phyloP scores from a whole-genome alignment of 2,329 filamentous ascomycete genomes.

The Ambrosiella xylebori region DNA sequence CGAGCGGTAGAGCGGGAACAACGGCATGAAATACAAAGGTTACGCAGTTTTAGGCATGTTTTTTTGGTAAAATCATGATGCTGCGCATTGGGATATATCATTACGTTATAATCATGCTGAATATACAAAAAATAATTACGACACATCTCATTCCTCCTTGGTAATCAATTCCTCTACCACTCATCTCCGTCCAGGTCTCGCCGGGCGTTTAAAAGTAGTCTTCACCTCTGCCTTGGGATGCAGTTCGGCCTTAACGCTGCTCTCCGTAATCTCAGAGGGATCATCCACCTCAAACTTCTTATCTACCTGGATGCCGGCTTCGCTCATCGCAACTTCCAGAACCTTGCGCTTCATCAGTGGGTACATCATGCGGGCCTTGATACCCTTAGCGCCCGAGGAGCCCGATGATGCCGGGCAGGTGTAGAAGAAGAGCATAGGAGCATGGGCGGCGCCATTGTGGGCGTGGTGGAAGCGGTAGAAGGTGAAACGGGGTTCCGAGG shows the following conservation, averaged over 20 bases:
- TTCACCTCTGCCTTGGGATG: constrained; percentile 49
- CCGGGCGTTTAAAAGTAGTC: constrained; percentile 58
- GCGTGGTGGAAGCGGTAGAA: constrained; percentile 55
- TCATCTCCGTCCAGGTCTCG: constrained; percentile 52
- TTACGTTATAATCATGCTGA: background rate
- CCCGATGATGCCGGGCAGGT: constrained; percentile 52
- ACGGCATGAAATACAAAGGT: background rate
- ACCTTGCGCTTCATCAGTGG: constrained; percentile 53
- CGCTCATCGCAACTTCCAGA: constrained; percentile 44
- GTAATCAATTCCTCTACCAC: background rate
- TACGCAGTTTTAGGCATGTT: background rate
- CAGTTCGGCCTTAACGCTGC: constrained; percentile 46
- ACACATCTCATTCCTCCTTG: background rate
- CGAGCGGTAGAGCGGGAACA: constrained; percentile 1
- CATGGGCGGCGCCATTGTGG: constrained; percentile 32
- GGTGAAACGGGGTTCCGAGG: constrained; percentile 55
- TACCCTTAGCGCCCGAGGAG: constrained; percentile 38
- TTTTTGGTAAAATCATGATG: background rate
- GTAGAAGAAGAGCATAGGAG: constrained; percentile 62
- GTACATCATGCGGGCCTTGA: constrained; percentile 77
- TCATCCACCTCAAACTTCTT: constrained; percentile 56
- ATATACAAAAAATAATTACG: background rate
- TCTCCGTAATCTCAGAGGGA: constrained; percentile 52
- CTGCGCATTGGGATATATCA: background rate
- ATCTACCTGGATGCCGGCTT: constrained; percentile 47